Conservation (phyloP, 768 basidiomycete species). For the Phylloporus sp. region DNA sequence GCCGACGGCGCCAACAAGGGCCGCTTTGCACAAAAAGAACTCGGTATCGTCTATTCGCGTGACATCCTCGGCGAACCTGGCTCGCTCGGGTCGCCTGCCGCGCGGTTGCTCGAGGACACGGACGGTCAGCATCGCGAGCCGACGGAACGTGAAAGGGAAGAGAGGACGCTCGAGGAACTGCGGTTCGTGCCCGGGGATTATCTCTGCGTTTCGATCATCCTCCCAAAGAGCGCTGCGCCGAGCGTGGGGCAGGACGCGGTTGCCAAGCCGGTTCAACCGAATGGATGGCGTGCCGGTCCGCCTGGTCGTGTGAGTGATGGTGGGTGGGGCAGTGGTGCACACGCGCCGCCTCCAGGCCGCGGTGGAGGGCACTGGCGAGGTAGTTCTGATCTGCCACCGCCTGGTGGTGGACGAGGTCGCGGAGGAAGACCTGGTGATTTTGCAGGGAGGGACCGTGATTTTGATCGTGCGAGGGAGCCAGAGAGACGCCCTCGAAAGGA, state of each 20-base stretch:
- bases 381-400: constrained; percentile 48
- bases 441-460: constrained; percentile 34
- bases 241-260: constrained; percentile 47
- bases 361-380: constrained; percentile 77
- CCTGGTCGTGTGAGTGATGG: constrained; percentile 38
- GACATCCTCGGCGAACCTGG: constrained; percentile 83
- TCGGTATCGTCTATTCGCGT: constrained; percentile 77
- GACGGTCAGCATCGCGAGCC: constrained; percentile 29
- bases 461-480: constrained; percentile 36
- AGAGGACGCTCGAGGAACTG: constrained; percentile 73
- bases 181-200: constrained; percentile 80
- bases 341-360: constrained; percentile 35
- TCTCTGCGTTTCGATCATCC: constrained; percentile 64
- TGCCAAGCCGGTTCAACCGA: constrained; percentile 32
- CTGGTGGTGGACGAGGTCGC: constrained; percentile 39
- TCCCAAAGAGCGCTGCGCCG: constrained; percentile 56
- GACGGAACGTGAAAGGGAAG: constrained; percentile 50
- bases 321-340: constrained; percentile 44
- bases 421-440: constrained; percentile 35
- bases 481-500: constrained; percentile 48
- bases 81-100: constrained; percentile 49
- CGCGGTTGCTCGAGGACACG: constrained; percentile 53
- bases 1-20: constrained; percentile 71
- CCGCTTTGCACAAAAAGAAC: constrained; percentile 68
- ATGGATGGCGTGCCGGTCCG: constrained; percentile 34